Evolutionary conservation across 176 grass and related monocot genomes (phyloP).

Genomic region (Cenchrus purpureus): DNA sequence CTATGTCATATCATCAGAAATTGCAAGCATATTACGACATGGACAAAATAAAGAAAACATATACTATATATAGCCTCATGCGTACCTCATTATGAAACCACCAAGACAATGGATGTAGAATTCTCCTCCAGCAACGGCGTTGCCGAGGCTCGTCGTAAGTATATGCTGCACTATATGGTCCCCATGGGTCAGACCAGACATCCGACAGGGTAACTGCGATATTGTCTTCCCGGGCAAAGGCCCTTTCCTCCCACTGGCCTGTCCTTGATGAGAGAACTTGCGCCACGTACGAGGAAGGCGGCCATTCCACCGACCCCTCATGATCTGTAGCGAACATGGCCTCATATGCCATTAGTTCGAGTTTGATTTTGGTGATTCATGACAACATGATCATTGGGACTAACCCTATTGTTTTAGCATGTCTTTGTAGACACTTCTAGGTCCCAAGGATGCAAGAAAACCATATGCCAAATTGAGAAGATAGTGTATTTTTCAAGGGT

Average conservation of each 20-base stretch:
- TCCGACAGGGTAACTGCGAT: background rate
- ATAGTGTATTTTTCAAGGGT: too few relatives aligned
- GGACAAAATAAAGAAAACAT: background rate
- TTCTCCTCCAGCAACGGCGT: background rate
- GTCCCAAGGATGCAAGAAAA: too few relatives aligned
- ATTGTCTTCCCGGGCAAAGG: background rate
- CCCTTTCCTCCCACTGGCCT: background rate
- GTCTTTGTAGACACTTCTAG: too few relatives aligned
- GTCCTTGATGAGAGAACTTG: slow-evolving; percentile 5
- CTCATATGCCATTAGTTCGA: too few relatives aligned
- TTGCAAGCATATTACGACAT: background rate
- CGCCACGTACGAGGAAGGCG: background rate
- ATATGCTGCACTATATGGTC: background rate
- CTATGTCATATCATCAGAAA: background rate
- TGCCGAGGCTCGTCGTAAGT: background rate
- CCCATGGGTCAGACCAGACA: background rate
- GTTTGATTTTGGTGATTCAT: too few relatives aligned
- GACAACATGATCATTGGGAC: too few relatives aligned
- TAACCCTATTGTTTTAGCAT: too few relatives aligned
- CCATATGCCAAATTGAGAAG: too few relatives aligned
- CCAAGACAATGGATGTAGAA: slow-evolving; percentile 4
- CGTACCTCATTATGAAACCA: slow-evolving; percentile 19
- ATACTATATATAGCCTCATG: background rate
- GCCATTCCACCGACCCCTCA: background rate
- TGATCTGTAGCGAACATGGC: too few relatives aligned